Evolutionary conservation across 2,329 filamentous ascomycete species (phyloP), one percentile per base, ranked within the genome.

Genomic region (Canariomyces notabilis): DNA sequence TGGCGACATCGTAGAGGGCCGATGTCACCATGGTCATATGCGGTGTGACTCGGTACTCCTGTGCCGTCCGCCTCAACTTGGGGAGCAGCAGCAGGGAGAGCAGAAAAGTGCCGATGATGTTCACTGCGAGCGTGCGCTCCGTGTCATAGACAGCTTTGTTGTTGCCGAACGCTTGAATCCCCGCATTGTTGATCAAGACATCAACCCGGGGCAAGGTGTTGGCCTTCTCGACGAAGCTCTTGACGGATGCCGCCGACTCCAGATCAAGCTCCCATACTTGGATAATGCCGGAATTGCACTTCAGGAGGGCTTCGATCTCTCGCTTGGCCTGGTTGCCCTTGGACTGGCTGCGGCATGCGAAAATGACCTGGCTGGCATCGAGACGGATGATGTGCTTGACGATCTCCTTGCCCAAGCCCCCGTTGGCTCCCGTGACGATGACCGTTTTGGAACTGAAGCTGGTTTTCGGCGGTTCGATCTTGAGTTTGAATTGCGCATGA

Each of bases 71-170:
- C 39, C 67, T 68, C 2, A 81, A 63, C 51, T 71, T 75, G 0
- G 77, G 77, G 11, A 80, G 47, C 2, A 80, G 38, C 0, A 76
- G 61, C 0, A 73, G 52, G 0, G 67, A 71, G 0, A 81, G 63
- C 2, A 81, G 57, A 31, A 79, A 69, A 0, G 75, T 79, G 11
- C 64, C 67, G 48, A 80, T 63, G 12, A 76, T 71, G 46, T 82
- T 82, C 42, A 75, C 68, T 0, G 72, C 74, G 38, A 81, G 61
- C 0, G 61, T 70, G 12, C 53, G 58, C 59, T 81, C 77, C 32
- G 73, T 64, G 0, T 64, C 70, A 42, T 77, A 73, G 45, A 48
- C 52, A 6, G 46, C 26, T 12, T 37, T 41, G 31, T 61, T 61
- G 0, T 57, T 6, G 22, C 22, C 22, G 6, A 29, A 43, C 3